A percentile compares a stretch with the other conserved stretches of the same genome.
These are phyloP conservation scores for Populus euphratica DNA, from an alignment of 345 rosid genomes.

Conservation along the genomic window DNA sequence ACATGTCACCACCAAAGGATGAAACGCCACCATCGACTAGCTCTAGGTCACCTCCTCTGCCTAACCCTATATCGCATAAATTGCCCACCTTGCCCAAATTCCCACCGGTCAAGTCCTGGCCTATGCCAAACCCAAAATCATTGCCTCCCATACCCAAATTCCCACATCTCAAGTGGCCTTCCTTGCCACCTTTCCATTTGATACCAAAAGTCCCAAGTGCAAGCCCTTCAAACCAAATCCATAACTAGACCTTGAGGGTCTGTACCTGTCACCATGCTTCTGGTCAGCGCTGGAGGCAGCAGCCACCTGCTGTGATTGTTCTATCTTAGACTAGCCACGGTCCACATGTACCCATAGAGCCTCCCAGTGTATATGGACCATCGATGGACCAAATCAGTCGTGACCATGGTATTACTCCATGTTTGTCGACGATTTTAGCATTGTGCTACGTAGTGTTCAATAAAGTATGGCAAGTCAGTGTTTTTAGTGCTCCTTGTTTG, in stretches of 20 bases:
- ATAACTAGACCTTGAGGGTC: not conserved
- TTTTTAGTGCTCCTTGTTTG: not conserved
- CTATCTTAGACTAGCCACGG: not conserved
- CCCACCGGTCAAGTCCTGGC: not conserved
- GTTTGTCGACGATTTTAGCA: not conserved
- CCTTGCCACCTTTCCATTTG: not conserved
- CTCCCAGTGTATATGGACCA: not conserved
- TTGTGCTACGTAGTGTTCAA: not conserved
- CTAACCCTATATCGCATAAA: not conserved
- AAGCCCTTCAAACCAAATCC: not conserved
- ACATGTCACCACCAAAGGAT: not conserved
- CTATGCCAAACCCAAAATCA: not conserved
- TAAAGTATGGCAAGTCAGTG: not conserved
- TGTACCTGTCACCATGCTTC: not conserved
- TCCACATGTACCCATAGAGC: too few species aligned
- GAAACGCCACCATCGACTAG: not conserved
- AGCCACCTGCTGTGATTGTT: not conserved
- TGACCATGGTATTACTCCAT: not conserved
- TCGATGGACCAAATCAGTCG: not conserved
- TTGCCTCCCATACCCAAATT: not conserved
- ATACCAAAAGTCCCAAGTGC: not conserved
- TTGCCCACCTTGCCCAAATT: not conserved
- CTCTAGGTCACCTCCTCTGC: not conserved
- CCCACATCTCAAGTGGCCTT: not conserved
- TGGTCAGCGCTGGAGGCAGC: not conserved